Evolutionary conservation across 305 asterid genomes (phyloP), one percentile per base, ranked within the genome.

Genomic region (Fraxinus sp.): DNA sequence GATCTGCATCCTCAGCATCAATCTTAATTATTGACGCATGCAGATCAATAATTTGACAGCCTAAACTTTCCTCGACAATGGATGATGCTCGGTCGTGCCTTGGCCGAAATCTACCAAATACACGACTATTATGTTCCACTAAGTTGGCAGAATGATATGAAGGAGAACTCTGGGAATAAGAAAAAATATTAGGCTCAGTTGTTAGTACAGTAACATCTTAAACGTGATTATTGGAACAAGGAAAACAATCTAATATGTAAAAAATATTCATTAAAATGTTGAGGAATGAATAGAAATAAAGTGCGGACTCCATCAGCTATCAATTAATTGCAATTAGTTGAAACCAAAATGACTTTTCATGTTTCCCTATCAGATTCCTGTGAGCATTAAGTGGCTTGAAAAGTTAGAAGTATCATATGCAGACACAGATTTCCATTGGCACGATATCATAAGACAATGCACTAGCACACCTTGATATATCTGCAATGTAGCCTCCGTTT

Each of bases 1-100:
- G 84, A 89, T 96, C 98, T 81, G 95, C 82, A 87, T 96, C 99
- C 83, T 96, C 99, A 36, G 98, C 98, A 86, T 96, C 99, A 76
- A 91, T 87, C 90, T 96, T 96, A 76, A 96, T 93, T 76, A 96
- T 94, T 79, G 99, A 91, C 76, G 98, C 92, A 57, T 88, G 97
- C 88, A 96, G 91, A 90, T 94, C 98, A 87, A 96, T 94, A 62
- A 97, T 89, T 86, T 87, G 91, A 85, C 92, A 91, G 77, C 96
- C 96, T 85, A 93, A 84, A 86, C 77, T 91, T 79, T 92, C 98
- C 83, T 92, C 98, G 14, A 86, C 87, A 64, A 80, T 24, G 57
- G 96, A 91, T 85, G 96, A 74, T 49, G 88, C 88, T 83, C 90
- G 89, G 55, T 79, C 90, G 70, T 92, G 92, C 89, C 91, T 93